Evolutionary conservation across 208 protist genomes (phyloP).

Genomic region (Leishmania lainsoni): DNA sequence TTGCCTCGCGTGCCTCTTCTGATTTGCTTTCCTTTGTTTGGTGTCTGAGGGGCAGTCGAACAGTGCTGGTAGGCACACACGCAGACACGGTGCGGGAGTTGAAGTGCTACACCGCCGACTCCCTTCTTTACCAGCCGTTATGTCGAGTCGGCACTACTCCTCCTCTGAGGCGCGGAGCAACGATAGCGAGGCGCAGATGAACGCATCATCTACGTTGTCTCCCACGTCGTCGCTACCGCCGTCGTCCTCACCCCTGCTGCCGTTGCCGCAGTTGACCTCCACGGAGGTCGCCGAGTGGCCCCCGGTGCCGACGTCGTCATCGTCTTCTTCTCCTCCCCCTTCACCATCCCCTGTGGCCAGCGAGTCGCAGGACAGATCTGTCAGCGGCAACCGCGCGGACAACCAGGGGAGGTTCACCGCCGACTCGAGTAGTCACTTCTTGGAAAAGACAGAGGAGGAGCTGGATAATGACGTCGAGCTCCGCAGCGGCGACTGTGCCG

Average conservation of each 20-base stretch:
- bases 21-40: not conserved
- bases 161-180: constrained; percentile 1
- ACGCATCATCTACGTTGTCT: not conserved
- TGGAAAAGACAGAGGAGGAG: not conserved
- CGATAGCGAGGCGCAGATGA: not conserved
- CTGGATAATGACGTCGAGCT: not conserved
- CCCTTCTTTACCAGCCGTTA: not conserved
- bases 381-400: not conserved
- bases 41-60: too few relatives aligned
- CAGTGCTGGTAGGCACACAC: too few relatives aligned
- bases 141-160: not conserved
- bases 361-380: not conserved
- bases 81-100: not conserved
- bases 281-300: constrained; percentile 21
- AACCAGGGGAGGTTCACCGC: not conserved
- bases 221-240: not conserved
- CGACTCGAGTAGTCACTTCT: not conserved
- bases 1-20: not conserved
- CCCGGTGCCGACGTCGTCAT: constrained; percentile 7
- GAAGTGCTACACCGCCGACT: not conserved
- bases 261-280: constrained; percentile 13
- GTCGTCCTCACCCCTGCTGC: not conserved
- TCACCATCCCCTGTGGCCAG: not conserved
- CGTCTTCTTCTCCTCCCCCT: not conserved
- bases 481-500: not conserved